Evolutionary conservation across 1,284 basidiomycete genomes (phyloP).

Genomic region (Pulveroboletus ridleyi): DNA sequence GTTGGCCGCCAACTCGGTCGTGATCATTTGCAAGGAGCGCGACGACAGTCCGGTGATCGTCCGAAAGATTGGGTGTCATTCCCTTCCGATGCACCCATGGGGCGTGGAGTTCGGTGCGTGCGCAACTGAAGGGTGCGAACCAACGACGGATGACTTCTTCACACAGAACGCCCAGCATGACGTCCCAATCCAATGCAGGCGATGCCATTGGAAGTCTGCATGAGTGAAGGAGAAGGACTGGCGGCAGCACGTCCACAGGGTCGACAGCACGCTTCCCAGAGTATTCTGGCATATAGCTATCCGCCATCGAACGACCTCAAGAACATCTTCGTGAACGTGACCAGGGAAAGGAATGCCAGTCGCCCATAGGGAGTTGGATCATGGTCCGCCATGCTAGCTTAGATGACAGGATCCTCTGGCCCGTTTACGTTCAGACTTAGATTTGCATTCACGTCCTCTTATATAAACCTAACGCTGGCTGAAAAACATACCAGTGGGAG

Average conservation of each 20-base stretch:
- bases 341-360: too few relatives aligned
- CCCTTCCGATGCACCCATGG: too few relatives aligned
- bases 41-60: too few relatives aligned
- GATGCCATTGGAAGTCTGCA: not conserved
- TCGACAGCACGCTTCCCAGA: not conserved
- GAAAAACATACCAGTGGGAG: too few relatives aligned
- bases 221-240: not conserved
- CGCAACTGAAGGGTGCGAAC: not conserved
- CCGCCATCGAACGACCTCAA: not conserved
- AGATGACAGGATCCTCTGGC: too few relatives aligned
- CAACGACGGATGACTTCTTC: too few relatives aligned
- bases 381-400: too few relatives aligned
- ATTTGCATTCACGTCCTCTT: too few relatives aligned
- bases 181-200: not conserved
- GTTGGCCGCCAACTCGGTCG: not conserved
- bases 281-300: constrained; percentile 2
- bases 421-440: too few relatives aligned
- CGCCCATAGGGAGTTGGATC: too few relatives aligned
- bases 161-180: not conserved
- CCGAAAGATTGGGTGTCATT: too few relatives aligned
- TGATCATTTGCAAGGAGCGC: not conserved
- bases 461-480: too few relatives aligned
- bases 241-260: not conserved
- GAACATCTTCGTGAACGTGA: not conserved
- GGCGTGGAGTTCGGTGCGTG: not conserved